Base-by-base conservation (phyloP, 2,329 filamentous ascomycete species). In the Hypoxylon sp. region DNA sequence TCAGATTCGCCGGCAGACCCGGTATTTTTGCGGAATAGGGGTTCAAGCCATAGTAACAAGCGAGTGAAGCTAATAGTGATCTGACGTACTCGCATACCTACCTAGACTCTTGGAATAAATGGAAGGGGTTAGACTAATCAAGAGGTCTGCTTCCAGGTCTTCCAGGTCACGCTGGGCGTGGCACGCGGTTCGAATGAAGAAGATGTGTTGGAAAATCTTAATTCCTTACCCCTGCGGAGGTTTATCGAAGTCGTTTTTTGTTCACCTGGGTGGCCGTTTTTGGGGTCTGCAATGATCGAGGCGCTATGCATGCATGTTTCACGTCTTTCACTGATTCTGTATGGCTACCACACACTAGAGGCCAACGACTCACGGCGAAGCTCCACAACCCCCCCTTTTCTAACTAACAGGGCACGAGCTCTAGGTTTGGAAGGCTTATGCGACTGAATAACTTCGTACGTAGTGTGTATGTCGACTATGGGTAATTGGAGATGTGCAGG, bases 241-340 rank as follows among this genome's bases (percentile, higher is more conserved):
- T 17, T 24, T 26, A 58, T 51, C n/a, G 33, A 53, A 48, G 53
- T 55, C 2, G 26, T 17, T 17, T 57, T 44, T 62, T 61, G 59
- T 67, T 62, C 51, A 52, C 50, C 48, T 59, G 50, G 58, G 48
- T 56, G 46, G 29, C 46, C 59, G 52, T 65, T 70, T 56, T 55
- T 47, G 56, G 55, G 54, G 50, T 33, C 60, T 62, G 60, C 63
- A 37, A 71, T 67, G 61, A 70, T 71, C 53, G 51, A 63, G 58
- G 57, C 63, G 57, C 63, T 33, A 70, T 59, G 63, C 67, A 67
- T 65, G 69, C 67, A 71, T 71, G 69, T 71, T 67, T 67, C 67
- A 70, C 58, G 50, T 57, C 52, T 61, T 51, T 42, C 53, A 44
- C 37, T 63, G 55, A 62, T 52, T 10, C 44, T 55, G 59, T 53